Conservation (phyloP, 192 early-diverging fungal species). For the Globomyces pollinis-pini region DNA sequence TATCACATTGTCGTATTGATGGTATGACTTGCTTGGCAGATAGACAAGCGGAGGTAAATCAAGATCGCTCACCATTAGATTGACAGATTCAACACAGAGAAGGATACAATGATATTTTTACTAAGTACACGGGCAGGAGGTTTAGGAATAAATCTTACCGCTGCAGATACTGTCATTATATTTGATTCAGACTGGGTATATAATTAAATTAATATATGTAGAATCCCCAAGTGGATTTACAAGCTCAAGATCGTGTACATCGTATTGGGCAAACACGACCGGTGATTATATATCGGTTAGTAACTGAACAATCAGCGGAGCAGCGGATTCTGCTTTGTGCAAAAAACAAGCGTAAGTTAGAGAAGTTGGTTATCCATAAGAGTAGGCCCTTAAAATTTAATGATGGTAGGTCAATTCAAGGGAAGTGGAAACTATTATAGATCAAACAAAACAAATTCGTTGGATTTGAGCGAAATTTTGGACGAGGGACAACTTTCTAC, state of each 20-base stretch:
- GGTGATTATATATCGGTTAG: conserved; percentile 84
- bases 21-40: conserved; percentile 32
- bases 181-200: conserved; percentile 73
- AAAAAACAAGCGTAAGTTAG: conserved; percentile 75
- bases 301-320: conserved; percentile 80
- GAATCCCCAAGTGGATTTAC: conserved; percentile 98
- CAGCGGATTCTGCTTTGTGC: conserved; percentile 73
- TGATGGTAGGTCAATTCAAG: conserved; percentile 32
- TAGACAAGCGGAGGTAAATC: conserved; percentile 24
- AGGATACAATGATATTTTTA: conserved; percentile 59
- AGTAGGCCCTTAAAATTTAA: conserved; percentile 27
- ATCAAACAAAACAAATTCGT: conserved; percentile 20
- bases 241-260: conserved; percentile 94
- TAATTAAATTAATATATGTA: conserved; percentile 16
- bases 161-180: conserved; percentile 96
- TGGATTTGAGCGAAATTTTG: conserved; percentile 69
- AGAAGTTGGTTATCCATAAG: conserved; percentile 94
- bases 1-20: conserved; percentile 38
- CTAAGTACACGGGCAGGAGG: conserved; percentile 93
- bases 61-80: conserved; percentile 23
- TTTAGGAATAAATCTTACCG: conserved; percentile 91
- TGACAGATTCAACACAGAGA: conserved; percentile 33
- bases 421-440: conserved; percentile 30
- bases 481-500: too few relatives aligned
- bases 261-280: conserved; percentile 91